A percentile compares a stretch with the other conserved stretches of the same genome.
Evolutionary conservation across 257 asterid species (phyloP).

Genomic region (Lycium ferocissimum): DNA sequence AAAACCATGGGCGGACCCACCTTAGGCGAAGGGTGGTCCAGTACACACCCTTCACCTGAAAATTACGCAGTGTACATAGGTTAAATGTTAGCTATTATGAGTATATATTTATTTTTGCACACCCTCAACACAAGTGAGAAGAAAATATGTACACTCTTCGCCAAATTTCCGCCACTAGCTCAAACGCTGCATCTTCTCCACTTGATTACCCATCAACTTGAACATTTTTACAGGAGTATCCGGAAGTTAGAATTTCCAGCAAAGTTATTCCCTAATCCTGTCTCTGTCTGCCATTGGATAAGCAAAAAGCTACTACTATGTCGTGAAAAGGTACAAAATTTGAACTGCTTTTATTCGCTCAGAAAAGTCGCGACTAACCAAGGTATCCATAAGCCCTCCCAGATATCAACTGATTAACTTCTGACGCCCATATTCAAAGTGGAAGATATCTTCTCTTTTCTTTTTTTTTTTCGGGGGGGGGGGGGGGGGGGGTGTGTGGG

Average conservation of each 20-base stretch:
- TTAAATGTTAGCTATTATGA: too few species aligned
- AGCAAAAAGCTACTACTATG: not conserved
- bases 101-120: too few species aligned
- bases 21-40: too few species aligned
- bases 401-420: conserved; percentile 3
- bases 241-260: not conserved
- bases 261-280: not conserved
- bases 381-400: not conserved
- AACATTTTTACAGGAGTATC: not conserved
- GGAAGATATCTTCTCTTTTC: not conserved
- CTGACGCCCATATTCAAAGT: not conserved
- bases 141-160: too few species aligned
- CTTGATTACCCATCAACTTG: not conserved
- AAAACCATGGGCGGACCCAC: too few species aligned
- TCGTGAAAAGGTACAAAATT: too few species aligned
- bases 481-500: not conserved
- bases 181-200: not conserved
- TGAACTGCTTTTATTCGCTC: too few species aligned
- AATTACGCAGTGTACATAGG: too few species aligned
- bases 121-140: too few species aligned
- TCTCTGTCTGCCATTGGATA: not conserved
- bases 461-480: too few species aligned
- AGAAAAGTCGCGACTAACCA: not conserved
- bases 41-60: too few species aligned
- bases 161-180: not conserved